Conservation (phyloP, 371 early-diverging fungal genomes). For the Circinella minor region DNA sequence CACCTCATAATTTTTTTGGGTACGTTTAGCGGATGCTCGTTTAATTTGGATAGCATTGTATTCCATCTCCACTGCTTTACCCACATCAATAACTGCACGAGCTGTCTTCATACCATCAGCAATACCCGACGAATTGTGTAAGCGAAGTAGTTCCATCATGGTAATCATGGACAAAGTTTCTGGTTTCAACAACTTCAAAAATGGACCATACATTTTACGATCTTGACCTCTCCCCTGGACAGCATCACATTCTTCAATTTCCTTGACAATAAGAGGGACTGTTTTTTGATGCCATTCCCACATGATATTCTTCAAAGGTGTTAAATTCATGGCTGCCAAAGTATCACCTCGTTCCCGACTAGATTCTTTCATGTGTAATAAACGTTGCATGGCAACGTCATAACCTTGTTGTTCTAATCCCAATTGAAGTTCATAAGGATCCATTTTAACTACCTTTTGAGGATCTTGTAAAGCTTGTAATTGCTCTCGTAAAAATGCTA, state of each 20-base stretch:
- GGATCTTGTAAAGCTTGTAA: constrained; percentile 60
- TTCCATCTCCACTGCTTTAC: constrained; percentile 84
- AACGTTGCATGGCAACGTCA: constrained; percentile 74
- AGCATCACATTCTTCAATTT: constrained; percentile 56
- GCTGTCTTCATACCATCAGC: constrained; percentile 71
- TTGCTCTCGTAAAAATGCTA: constrained; percentile 77
- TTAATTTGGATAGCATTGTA: constrained; percentile 81
- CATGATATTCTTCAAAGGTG: constrained; percentile 62
- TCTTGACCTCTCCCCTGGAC: constrained; percentile 34
- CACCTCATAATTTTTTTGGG: constrained; percentile 48
- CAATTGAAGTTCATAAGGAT: constrained; percentile 79
- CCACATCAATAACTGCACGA: constrained; percentile 69
- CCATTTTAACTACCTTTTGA: constrained; percentile 42
- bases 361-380: constrained; percentile 63
- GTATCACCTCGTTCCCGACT: constrained; percentile 63
- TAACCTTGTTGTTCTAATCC: constrained; percentile 86
- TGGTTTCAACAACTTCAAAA: constrained; percentile 72
- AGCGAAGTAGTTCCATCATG: constrained; percentile 80
- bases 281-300: constrained; percentile 82
- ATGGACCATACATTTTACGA: constrained; percentile 68
- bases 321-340: constrained; percentile 54
- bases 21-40: constrained; percentile 31
- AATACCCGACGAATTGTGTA: constrained; percentile 62
- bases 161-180: constrained; percentile 86
- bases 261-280: constrained; percentile 67